Evolutionary conservation across 2,329 filamentous ascomycete species (phyloP), one percentile per base, ranked within the genome.

Genomic region (Decorospora gaudefroyi): DNA sequence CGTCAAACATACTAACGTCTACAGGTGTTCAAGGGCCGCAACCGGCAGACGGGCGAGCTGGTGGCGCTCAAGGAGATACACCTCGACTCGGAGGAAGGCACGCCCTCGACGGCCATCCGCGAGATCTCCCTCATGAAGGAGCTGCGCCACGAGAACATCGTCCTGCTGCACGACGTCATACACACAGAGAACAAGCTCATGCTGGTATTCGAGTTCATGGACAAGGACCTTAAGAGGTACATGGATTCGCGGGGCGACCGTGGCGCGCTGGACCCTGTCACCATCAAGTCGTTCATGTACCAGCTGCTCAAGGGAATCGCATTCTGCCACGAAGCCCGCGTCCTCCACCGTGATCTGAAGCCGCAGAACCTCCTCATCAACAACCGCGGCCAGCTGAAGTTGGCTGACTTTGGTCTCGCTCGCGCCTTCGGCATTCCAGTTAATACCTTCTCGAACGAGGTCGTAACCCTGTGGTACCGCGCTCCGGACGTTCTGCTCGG

Each of bases 81-180:
- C 70, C 88, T 99, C 52, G 93, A 99, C 72, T 95, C 89, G 35
- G 93, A 99, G 77, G 93, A 99, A 76, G 93, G 93, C 61, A 99
- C 93, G 0, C 93, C 93, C 3, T 95, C 88, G 37, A 99, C 93
- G 0, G 93, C 93, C 32, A 99, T 99, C 70, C 89, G 93, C 65
- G 93, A 99, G 73, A 99, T 99, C 64, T 96, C 91, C 1, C 80
- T 99, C 44, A 97, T 99, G 93, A 99, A 99, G 75, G 93, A 99
- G 74, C 81, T 99, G 57, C 97, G 97, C 74, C 93, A 99, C 73
- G 91, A 96, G 71, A 97, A 96, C 69, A 97, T 99, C 57, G 91
- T 99, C 62, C 89, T 87, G 46, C 84, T 99, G 4, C 90, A 97
- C 79, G 93, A 99, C 78, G 93, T 99, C 43, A 97, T 99, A 64